A percentile compares a stretch with the other conserved stretches of the same genome.
Conservation (phyloP, 768 basidiomycete species). For the Leccinum pellstonianum region DNA sequence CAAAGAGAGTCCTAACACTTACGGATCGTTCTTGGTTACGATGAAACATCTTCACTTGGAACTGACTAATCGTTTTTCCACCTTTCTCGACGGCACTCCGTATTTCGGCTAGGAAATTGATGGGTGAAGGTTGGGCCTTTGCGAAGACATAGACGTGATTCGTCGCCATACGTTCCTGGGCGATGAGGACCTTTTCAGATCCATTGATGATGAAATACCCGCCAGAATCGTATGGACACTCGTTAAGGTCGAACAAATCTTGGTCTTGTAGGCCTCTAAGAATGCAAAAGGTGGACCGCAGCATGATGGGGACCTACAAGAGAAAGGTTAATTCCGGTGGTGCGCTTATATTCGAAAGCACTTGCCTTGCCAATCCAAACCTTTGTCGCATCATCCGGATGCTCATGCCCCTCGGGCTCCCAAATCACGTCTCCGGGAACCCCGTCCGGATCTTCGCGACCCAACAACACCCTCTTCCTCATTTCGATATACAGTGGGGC, state of each 20-base stretch:
- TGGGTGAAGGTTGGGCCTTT: constrained; percentile 94
- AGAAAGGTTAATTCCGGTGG: constrained; percentile 13
- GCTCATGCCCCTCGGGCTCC: constrained; percentile 70
- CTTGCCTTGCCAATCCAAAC: constrained; percentile 94
- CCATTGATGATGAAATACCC: constrained; percentile 99
- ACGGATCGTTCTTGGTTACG: constrained; percentile 86
- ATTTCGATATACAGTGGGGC: constrained; percentile 96
- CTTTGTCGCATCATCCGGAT: constrained; percentile 66
- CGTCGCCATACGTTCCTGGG: constrained; percentile 98
- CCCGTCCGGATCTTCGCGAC: constrained; percentile 78
- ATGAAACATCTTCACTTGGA: constrained; percentile 97
- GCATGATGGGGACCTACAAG: constrained; percentile 92
- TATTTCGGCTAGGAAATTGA: constrained; percentile 95
- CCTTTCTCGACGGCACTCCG: constrained; percentile 97
- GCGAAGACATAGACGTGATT: constrained; percentile 99
- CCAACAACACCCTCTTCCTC: constrained; percentile 79
- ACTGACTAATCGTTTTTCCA: constrained; percentile 96
- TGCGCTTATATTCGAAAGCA: constrained; percentile 4
- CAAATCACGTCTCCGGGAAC: constrained; percentile 77
- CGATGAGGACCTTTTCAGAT: constrained; percentile 99
- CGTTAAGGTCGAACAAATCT: constrained; percentile 88
- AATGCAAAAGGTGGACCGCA: constrained; percentile 93
- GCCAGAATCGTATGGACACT: constrained; percentile 98
- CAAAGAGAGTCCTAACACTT: constrained; percentile 28
- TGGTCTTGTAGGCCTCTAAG: constrained; percentile 75